These are phyloP conservation scores for Centrapalus pauciflorus DNA, from an alignment of 129 eudicot genomes.

Conservation along the genomic window DNA sequence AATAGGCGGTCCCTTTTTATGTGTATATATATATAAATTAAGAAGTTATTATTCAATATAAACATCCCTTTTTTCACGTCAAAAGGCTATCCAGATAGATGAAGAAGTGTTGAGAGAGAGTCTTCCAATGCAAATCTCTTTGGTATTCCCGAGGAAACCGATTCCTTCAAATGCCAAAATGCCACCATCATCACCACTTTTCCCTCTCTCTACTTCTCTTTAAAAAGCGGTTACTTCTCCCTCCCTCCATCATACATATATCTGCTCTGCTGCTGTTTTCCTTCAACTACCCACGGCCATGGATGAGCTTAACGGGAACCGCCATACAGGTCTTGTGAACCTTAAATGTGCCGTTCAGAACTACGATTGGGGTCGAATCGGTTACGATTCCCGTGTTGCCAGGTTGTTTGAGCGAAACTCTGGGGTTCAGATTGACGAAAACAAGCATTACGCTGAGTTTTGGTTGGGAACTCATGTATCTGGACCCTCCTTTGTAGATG, in stretches of 20 bases:
- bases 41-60: too few species aligned
- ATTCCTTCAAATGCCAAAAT: constrained; percentile 23
- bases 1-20: too few species aligned
- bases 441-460: constrained; percentile 72
- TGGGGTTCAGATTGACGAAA: constrained; percentile 40
- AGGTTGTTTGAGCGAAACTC: constrained; percentile 39
- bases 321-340: constrained; percentile 26
- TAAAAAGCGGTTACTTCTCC: constrained; percentile 21
- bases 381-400: constrained; percentile 57
- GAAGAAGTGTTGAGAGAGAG: too few species aligned
- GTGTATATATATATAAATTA: too few species aligned
- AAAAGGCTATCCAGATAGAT: too few species aligned
- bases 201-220: constrained; percentile 39
- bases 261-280: not conserved
- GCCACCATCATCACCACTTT: constrained; percentile 28
- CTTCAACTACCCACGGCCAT: not conserved
- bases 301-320: not conserved
- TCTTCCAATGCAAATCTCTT: constrained; percentile 24
- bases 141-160: constrained; percentile 18
- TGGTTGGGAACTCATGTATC: constrained; percentile 97
- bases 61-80: too few species aligned
- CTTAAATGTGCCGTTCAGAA: constrained; percentile 71
- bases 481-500: constrained; percentile 53
- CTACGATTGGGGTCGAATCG: constrained; percentile 84
- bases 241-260: not conserved